These are phyloP conservation scores for Erysimum cheiranthoides DNA, from an alignment of 345 rosid species.

Conservation along the genomic window DNA sequence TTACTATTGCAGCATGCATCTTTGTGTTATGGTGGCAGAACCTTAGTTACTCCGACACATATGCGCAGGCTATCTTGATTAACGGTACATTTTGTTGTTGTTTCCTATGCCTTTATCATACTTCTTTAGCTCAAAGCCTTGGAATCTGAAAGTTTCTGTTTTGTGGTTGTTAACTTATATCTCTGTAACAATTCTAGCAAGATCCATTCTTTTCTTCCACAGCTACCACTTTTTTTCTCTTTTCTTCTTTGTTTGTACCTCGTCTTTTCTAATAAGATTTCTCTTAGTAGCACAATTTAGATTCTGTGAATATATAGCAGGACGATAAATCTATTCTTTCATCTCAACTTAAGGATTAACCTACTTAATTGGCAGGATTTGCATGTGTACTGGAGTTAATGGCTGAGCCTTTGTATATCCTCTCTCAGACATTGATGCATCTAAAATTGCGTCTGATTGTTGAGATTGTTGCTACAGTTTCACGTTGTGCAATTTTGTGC, in stretches of 20 bases:
- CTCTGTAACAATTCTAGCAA: background rate
- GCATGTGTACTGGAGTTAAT: conserved; percentile 88
- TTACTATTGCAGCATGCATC: conserved; percentile 57
- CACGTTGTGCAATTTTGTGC: conserved; percentile 76
- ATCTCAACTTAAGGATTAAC: conserved; percentile 16
- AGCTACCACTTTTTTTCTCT: background rate
- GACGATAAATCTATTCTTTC: background rate
- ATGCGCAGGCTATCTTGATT: conserved; percentile 79
- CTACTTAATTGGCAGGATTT: conserved; percentile 54
- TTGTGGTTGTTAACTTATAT: conserved; percentile 4
- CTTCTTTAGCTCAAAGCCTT: conserved; percentile 18
- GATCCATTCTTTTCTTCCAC: background rate
- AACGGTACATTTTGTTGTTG: conserved; percentile 59
- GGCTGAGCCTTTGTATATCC: conserved; percentile 89
- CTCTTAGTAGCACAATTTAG: background rate
- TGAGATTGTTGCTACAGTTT: conserved; percentile 81
- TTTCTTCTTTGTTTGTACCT: background rate
- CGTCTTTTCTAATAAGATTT: conserved; percentile 1
- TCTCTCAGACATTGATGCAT: conserved; percentile 80
- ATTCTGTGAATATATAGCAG: conserved; percentile 5
- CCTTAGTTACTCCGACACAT: conserved; percentile 61
- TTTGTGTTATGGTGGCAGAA: conserved; percentile 89
- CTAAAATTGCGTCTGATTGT: conserved; percentile 73
- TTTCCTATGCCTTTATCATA: conserved; percentile 1
- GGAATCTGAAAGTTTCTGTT: background rate